These are phyloP conservation scores for Leucoagaricus sp. DNA, from an alignment of 1,284 basidiomycete species.

Conservation along the genomic window DNA sequence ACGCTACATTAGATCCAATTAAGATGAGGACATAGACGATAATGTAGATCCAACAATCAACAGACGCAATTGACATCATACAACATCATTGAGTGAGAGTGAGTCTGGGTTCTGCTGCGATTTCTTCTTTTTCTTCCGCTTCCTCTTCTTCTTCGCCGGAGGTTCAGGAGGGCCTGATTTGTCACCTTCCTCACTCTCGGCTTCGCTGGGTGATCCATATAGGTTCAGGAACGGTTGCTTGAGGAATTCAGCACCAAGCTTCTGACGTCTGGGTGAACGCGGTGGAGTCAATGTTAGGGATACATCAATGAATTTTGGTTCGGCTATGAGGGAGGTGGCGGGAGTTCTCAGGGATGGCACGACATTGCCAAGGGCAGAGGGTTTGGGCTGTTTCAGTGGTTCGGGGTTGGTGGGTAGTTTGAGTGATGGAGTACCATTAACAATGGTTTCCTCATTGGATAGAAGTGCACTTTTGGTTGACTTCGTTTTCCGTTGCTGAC, in stretches of 20 bases:
- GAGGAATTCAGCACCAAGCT: slow-evolving; percentile 20
- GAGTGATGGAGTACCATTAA: neutral
- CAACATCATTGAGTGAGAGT: neutral
- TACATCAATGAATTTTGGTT: slow-evolving; percentile 12
- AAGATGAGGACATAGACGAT: too few relatives aligned
- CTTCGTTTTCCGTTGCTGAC: neutral
- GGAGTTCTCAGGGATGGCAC: neutral
- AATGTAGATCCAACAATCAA: neutral
- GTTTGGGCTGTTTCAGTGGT: too few relatives aligned
- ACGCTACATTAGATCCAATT: neutral
- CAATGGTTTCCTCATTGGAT: too few relatives aligned
- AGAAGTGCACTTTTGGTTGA: neutral
- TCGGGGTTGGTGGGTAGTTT: neutral
- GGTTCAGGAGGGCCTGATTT: slow-evolving; percentile 22
- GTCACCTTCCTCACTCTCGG: slow-evolving; percentile 34
- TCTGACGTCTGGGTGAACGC: slow-evolving; percentile 9
- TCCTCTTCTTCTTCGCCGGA: slow-evolving; percentile 51
- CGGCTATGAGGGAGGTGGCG: neutral
- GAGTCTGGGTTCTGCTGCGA: slow-evolving; percentile 20
- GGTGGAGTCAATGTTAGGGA: slow-evolving; percentile 19
- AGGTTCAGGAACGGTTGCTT: slow-evolving; percentile 57
- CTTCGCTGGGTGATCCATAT: slow-evolving; percentile 43
- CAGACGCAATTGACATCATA: neutral
- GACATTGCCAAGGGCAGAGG: neutral
- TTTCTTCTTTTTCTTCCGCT: slow-evolving; percentile 56